Base-by-base conservation (phyloP, 2,329 filamentous ascomycete species). In the Hypoxylon sp. region DNA sequence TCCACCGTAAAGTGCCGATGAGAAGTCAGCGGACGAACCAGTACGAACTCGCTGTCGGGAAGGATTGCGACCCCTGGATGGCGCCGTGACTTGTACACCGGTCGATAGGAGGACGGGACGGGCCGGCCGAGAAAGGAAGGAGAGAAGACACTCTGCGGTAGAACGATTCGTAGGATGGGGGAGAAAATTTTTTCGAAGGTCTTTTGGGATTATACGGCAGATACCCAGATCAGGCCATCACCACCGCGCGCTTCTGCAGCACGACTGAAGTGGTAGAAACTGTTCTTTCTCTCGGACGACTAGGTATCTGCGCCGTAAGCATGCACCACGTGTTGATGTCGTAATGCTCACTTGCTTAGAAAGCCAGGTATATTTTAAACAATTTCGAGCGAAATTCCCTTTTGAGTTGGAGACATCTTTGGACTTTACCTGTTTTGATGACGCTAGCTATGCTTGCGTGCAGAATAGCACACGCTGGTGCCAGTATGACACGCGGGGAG, bases 121-220 rank as follows among this genome's bases (percentile, higher is more conserved):
- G 71, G 58, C 74, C 73, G 74, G 58, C 74, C 73, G 63, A 76
- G 73, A 74, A 73, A 74, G 74, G 73, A 74, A 75, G 74, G 73
- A 75, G 70, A 53, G 39, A 62, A 59, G 22, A 53, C 42, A 50
- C 57, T 54, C 29, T 52, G 17, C 51, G 35, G 42, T 52, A 54
- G 63, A 50, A 31, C 26, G 14, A 44, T 37, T 29, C 42, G 26
- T 35, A 59, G 65, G 54, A 59, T 55, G 42, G 33, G 39, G 46
- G 44, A 50, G n/a, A 55, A 58, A 63, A 47, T 17, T 17, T 51
- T 50, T 44, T 53, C 46, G 42, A 31, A 57, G 11, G 47, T 50
- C 39, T 39, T 24, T 53, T 39, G 19, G 31, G 33, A 55, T 22
- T 48, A 50, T 22, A 37, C 50, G 52, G 51, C 35, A 39, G 35